Evolutionary conservation across 73 alveolate genomes (phyloP).

Genomic region (Paraurostyla sp.): DNA sequence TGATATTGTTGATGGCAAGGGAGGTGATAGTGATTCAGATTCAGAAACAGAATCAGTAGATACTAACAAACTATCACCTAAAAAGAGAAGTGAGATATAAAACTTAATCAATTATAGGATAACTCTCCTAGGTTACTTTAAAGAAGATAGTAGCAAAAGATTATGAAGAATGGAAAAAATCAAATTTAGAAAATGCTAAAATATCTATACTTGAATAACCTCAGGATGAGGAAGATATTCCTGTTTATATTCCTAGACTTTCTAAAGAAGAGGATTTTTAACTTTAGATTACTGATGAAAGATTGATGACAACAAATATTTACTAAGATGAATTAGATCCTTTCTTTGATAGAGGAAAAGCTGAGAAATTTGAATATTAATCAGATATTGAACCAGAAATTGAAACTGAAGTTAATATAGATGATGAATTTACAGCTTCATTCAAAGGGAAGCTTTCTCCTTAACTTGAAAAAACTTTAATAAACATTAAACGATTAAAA

Average conservation of each 20-base stretch:
- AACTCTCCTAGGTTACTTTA: background rate
- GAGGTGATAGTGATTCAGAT: slow-evolving; percentile 1
- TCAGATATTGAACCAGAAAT: background rate
- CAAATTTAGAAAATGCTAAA: background rate
- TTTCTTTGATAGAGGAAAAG: slow-evolving; percentile 17
- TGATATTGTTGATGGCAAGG: background rate
- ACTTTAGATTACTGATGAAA: background rate
- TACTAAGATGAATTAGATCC: slow-evolving; percentile 14
- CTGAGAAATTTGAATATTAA: background rate
- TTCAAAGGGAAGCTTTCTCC: background rate
- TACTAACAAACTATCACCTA: background rate
- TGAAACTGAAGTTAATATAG: background rate
- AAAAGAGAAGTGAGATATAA: background rate
- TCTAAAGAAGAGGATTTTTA: background rate
- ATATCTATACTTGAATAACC: background rate
- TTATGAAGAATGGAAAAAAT: background rate
- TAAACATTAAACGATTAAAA: background rate
- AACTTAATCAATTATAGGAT: background rate
- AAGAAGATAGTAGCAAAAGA: slow-evolving; percentile 2
- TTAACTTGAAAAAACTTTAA: background rate
- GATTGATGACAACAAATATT: background rate
- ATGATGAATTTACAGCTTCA: background rate
- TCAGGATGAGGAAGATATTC: background rate
- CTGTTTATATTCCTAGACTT: background rate
- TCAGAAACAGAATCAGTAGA: background rate